Evolutionary conservation across 345 rosid genomes (phyloP), one percentile per base, ranked within the genome.

Genomic region (Populus nigra): DNA sequence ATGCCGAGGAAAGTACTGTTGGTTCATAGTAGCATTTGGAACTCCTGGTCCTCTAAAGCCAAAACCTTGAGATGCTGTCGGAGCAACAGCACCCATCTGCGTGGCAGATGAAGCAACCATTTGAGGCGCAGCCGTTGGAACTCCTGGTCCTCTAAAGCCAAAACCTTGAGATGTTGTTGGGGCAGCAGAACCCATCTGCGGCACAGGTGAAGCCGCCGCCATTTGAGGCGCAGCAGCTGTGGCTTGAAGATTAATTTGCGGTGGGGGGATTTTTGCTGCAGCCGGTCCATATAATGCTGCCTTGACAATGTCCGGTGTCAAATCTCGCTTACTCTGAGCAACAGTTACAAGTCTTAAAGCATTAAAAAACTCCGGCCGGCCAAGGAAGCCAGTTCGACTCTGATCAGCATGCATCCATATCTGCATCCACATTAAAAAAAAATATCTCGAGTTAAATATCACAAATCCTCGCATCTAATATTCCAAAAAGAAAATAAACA

Each of bases 261-360:
- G 99, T 3, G 98, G 83, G 0, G 99, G 99, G 76, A 95, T 95
- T 87, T 90, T 95, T 68, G 96, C 96, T n/a, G 99, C 94, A 33
- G 99, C 96, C 50, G 96, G 98, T 75, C 97, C 92, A 83, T 89
- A 88, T 17, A 95, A 77, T 62, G 99, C 99, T 36, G 98, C 98
- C 81, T 95, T 95, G 73, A 93, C 98, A 80, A 95, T 93, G 39
- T 95, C 99, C 22, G 97, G 94, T 5, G 99, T 92, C 80, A 95
- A 75, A 39, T 93, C 98, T 75, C 98, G 88, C 90, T 92, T 93
- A 80, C 96, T 95, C 85, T 95, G 99, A 50, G 96, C 98, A 72
- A 95, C 99, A 20, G 99, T 95, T n/a, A 91, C 97, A 84, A 95
- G 97, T 80, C 84, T 95, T 80, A 95, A 92, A 81, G 96, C 92